Base-by-base conservation (phyloP, 805 yeast species). In the Suhomyces vadensis region DNA sequence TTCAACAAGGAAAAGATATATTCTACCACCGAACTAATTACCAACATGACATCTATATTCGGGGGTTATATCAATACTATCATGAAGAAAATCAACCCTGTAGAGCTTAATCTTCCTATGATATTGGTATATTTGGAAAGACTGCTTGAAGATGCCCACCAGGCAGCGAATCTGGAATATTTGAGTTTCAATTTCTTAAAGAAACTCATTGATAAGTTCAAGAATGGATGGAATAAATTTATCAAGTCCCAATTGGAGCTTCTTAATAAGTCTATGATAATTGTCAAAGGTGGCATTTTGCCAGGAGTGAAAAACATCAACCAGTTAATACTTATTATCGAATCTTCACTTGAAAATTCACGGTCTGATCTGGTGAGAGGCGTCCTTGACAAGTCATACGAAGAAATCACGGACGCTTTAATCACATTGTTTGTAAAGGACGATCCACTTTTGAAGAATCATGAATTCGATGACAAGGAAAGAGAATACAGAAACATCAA, bases 81-180 rank as follows among this genome's bases (percentile, higher is more conserved):
- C 45, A 50, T 67, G 41, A 69, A 67, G 46, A 63, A 58, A 35
- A 49, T 70, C n/a, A 58, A 60, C 7, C 74, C 76, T 1, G 47
- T 58, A 9, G 75, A 67, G 24, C 54, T 65, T 42, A 62, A 56
- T 31, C 53, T 67, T 11, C 75, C 74, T 1, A 44, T 58, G 19
- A 48, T 69, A n/a, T 52, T 71, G 41, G 49, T 60, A 2, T 60
- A 61, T 22, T 43, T 71, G 41, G 67, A 63, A 27, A 46, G 49
- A 55, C 60, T 49, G 45, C 52, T 39, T 39, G 61, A 29, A 43
- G 77, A 51, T 57, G 64, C 77, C 21, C 41, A 44, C 8, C 37
- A 31, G 5, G 23, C 26, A 6, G 69, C 83, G 1, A 78, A 79
- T 57, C 90, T 84, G 56, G 96, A 87, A 50, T 87, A 75, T 52